phyloP scores from a whole-genome alignment of 2,329 filamentous ascomycete species.

The Colletotrichum falcatum region DNA sequence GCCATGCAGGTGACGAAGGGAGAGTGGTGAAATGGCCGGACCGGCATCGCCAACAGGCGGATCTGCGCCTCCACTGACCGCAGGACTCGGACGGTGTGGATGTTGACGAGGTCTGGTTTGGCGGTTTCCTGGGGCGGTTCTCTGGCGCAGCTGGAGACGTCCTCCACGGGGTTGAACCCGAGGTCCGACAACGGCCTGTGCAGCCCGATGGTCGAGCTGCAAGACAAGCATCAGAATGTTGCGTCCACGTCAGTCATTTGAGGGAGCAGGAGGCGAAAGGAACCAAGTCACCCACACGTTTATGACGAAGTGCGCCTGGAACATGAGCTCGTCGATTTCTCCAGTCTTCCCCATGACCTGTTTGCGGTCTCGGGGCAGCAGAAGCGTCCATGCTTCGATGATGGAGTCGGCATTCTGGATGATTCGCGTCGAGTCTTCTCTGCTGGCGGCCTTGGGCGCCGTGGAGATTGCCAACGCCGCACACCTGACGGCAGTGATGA shows the following conservation, averaged over 20 bases:
- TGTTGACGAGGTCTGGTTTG: slow-evolving; percentile 46
- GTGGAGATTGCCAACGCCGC: slow-evolving; percentile 46
- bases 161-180: slow-evolving; percentile 52
- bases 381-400: slow-evolving; percentile 53
- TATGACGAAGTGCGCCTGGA: slow-evolving; percentile 46
- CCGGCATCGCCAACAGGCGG: slow-evolving; percentile 53
- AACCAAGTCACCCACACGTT: slow-evolving; percentile 43
- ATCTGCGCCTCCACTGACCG: slow-evolving; percentile 54
- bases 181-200: slow-evolving; percentile 56
- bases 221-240: not conserved
- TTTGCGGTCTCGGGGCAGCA: slow-evolving; percentile 50
- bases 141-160: slow-evolving; percentile 52
- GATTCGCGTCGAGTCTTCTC: slow-evolving; percentile 46
- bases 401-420: slow-evolving; percentile 52
- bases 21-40: slow-evolving; percentile 50
- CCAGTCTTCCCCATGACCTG: slow-evolving; percentile 49
- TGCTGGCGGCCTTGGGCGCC: slow-evolving; percentile 40
- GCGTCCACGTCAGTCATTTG: not conserved
- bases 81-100: slow-evolving; percentile 55
- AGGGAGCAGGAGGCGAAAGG: not conserved
- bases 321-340: slow-evolving; percentile 48
- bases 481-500: slow-evolving; percentile 70
- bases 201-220: slow-evolving; percentile 50
- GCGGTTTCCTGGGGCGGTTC: slow-evolving; percentile 41
- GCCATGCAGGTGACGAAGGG: slow-evolving; percentile 58